A percentile compares a stretch with the other conserved stretches of the same genome.
Conservation (phyloP, 345 rosid species). For the Abelmoschus esculentus region DNA sequence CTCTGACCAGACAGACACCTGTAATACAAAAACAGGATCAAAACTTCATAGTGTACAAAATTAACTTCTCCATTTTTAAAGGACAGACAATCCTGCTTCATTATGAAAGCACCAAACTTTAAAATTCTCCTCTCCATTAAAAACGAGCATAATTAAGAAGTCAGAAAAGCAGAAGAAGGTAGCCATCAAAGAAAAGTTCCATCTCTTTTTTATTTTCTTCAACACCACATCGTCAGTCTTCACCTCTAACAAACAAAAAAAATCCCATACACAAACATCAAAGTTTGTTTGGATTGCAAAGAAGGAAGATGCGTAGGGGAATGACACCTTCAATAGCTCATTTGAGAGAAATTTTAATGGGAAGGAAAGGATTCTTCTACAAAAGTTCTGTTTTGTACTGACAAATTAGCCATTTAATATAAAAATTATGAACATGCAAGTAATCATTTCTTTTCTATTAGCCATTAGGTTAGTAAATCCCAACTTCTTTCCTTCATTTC, state of each 20-base stretch:
- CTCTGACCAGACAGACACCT: slow-evolving; percentile 18
- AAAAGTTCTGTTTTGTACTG: neutral
- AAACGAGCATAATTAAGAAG: neutral
- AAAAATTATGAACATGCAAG: neutral
- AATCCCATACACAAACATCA: neutral
- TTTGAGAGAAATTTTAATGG: neutral
- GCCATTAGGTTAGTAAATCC: neutral
- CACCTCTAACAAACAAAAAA: neutral
- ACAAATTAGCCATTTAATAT: neutral
- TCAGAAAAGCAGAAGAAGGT: neutral
- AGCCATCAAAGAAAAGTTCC: neutral
- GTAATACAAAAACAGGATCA: slow-evolving; percentile 1
- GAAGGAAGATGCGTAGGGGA: neutral
- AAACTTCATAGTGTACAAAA: neutral
- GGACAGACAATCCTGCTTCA: neutral
- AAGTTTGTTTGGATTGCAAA: neutral
- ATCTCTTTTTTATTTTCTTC: neutral
- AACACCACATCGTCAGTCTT: too few species aligned
- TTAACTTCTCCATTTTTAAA: neutral
- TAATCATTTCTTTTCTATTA: neutral
- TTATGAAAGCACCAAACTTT: neutral
- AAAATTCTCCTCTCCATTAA: neutral
- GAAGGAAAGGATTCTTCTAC: neutral
- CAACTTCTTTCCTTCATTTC: neutral
- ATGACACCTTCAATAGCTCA: neutral